Conservation (phyloP, 305 asterid genomes). For the Fraxinus xanthoxyloides region DNA sequence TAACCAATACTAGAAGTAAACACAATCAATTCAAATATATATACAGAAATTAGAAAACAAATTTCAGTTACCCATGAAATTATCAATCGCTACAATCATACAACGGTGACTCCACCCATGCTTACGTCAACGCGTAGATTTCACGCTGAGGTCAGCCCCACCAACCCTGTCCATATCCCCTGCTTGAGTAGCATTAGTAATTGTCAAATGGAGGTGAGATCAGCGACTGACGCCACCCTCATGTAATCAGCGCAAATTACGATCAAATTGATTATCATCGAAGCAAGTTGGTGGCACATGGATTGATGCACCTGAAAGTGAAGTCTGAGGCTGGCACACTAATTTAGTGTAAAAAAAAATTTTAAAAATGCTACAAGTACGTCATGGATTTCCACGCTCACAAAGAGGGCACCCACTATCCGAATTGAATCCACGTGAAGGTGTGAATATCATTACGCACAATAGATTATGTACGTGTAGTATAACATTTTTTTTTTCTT, state of each 20-base stretch:
- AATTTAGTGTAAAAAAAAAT: not conserved
- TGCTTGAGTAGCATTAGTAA: too few relatives aligned
- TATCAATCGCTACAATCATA: not conserved
- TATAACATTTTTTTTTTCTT: too few relatives aligned
- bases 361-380: too few relatives aligned
- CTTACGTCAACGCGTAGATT: constrained; percentile 33
- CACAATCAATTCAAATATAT: not conserved
- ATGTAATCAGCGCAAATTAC: not conserved
- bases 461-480: too few relatives aligned
- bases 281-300: not conserved
- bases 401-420: too few relatives aligned
- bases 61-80: not conserved
- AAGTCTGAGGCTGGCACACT: not conserved
- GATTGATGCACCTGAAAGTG: not conserved
- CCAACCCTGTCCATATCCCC: not conserved
- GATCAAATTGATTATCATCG: not conserved
- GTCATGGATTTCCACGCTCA: too few relatives aligned
- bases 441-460: too few relatives aligned
- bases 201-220: constrained; percentile 1
- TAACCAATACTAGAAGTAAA: not conserved
- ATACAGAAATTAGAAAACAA: not conserved
- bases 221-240: not conserved
- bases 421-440: too few relatives aligned
- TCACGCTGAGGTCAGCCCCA: not conserved
- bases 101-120: not conserved